These are phyloP conservation scores for Auriscalpium vulgare DNA, from an alignment of 768 basidiomycete genomes.

Conservation along the genomic window DNA sequence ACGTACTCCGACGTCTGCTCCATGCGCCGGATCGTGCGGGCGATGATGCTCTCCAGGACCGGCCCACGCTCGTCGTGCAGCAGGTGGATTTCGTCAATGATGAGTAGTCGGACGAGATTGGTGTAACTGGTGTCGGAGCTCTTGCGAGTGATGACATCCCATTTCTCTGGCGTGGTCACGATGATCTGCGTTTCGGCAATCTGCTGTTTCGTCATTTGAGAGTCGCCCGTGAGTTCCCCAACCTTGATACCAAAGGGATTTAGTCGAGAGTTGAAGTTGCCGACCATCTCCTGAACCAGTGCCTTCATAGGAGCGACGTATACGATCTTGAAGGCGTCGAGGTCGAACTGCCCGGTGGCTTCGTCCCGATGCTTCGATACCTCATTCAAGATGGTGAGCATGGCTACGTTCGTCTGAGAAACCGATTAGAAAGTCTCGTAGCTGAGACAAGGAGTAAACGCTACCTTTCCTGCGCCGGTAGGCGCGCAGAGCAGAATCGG, in stretches of 20 bases:
- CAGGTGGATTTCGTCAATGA: slow-evolving; percentile 97
- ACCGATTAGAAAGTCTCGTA: slow-evolving; percentile 13
- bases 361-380: slow-evolving; percentile 84
- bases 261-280: slow-evolving; percentile 82
- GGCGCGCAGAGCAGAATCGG: slow-evolving; percentile 95
- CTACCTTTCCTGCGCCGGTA: slow-evolving; percentile 95
- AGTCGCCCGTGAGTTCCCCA: slow-evolving; percentile 93
- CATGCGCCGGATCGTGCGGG: slow-evolving; percentile 87
- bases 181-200: slow-evolving; percentile 97
- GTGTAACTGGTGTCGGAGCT: slow-evolving; percentile 95
- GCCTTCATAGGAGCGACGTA: slow-evolving; percentile 99
- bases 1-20: slow-evolving; percentile 92
- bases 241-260: slow-evolving; percentile 68
- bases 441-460: slow-evolving; percentile 13
- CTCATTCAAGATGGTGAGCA: slow-evolving; percentile 90
- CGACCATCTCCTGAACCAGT: slow-evolving; percentile 97
- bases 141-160: slow-evolving; percentile 99
- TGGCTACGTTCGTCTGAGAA: slow-evolving; percentile 90
- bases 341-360: slow-evolving; percentile 69
- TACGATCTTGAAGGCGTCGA: slow-evolving; percentile 91
- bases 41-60: slow-evolving; percentile 85
- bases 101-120: slow-evolving; percentile 91
- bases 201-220: slow-evolving; percentile 97
- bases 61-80: slow-evolving; percentile 98
- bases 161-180: slow-evolving; percentile 98